Percentiles rank a stretch among this genome's conserved stretches.
These are phyloP conservation scores for Fusarium subtropicale DNA, from an alignment of 2,329 filamentous ascomycete genomes.

Conservation along the genomic window DNA sequence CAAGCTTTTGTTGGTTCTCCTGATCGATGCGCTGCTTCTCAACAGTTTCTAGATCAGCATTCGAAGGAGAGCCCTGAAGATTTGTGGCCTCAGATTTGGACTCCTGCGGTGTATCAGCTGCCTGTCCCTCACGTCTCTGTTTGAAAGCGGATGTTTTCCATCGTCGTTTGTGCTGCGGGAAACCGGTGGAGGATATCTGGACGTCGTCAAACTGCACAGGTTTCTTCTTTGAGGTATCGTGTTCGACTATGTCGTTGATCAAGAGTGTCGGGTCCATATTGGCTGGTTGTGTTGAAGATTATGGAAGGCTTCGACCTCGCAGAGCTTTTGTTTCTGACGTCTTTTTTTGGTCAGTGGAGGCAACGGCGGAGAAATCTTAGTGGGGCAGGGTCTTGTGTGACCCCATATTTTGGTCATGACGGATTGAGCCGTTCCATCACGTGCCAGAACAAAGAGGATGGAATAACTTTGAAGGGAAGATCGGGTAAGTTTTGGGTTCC, in stretches of 20 bases:
- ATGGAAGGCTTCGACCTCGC: conserved; percentile 4
- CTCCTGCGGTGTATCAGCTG: conserved; percentile 23
- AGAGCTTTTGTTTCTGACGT: conserved; percentile 35
- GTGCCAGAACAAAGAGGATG: conserved; percentile 19
- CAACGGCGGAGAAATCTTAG: conserved; percentile 36
- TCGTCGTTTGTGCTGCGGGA: conserved; percentile 89
- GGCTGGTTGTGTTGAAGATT: conserved; percentile 10
- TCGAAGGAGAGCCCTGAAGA: not conserved
- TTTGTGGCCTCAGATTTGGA: not conserved
- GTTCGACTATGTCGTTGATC: conserved; percentile 84
- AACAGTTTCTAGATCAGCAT: conserved; percentile 55
- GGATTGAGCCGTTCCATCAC: conserved; percentile 34
- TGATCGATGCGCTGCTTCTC: conserved; percentile 81
- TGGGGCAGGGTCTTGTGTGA: conserved; percentile 34
- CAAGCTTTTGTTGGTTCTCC: conserved; percentile 81
- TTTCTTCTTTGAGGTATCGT: conserved; percentile 68
- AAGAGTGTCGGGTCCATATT: conserved; percentile 63
- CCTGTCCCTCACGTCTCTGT: conserved; percentile 57
- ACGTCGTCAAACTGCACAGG: conserved; percentile 69
- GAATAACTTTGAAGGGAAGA: not conserved
- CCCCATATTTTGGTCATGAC: conserved; percentile 31
- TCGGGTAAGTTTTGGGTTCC: not conserved
- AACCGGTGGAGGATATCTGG: conserved; percentile 69
- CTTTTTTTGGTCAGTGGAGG: conserved; percentile 37
- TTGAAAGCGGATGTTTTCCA: conserved; percentile 82